Conservation (phyloP, 331 rosid genomes). For the Cucumis variabilis region DNA sequence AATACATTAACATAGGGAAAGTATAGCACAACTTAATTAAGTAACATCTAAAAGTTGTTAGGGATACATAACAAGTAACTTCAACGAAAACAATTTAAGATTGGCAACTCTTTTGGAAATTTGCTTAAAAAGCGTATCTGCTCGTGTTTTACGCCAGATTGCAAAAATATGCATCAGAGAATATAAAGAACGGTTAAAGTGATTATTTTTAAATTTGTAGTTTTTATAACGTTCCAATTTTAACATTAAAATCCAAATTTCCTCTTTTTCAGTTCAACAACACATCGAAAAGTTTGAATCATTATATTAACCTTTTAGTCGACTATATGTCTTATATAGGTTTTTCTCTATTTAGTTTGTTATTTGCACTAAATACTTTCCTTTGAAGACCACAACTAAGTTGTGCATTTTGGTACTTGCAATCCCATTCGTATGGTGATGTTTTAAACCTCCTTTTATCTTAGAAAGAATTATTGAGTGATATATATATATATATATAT, state of each 20-base stretch:
- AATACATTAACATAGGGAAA: not conserved
- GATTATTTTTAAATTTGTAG: not conserved
- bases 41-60: not conserved
- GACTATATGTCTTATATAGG: not conserved
- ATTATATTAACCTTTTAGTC: not conserved
- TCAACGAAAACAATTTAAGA: not conserved
- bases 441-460: not conserved
- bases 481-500: too few relatives aligned
- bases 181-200: not conserved
- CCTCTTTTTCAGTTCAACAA: not conserved
- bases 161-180: not conserved
- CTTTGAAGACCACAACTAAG: not conserved
- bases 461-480: not conserved
- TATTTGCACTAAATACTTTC: not conserved
- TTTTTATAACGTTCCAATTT: not conserved
- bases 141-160: not conserved
- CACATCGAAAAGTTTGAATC: too few relatives aligned
- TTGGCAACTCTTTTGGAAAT: conserved; percentile 8
- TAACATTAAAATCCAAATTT: too few relatives aligned
- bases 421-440: not conserved
- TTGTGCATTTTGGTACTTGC: not conserved
- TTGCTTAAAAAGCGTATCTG: not conserved
- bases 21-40: not conserved
- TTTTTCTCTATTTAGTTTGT: not conserved
- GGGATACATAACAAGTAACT: not conserved